These are phyloP conservation scores for Oryza australiensis DNA, from an alignment of 176 grass and related monocot species.

Conservation along the genomic window DNA sequence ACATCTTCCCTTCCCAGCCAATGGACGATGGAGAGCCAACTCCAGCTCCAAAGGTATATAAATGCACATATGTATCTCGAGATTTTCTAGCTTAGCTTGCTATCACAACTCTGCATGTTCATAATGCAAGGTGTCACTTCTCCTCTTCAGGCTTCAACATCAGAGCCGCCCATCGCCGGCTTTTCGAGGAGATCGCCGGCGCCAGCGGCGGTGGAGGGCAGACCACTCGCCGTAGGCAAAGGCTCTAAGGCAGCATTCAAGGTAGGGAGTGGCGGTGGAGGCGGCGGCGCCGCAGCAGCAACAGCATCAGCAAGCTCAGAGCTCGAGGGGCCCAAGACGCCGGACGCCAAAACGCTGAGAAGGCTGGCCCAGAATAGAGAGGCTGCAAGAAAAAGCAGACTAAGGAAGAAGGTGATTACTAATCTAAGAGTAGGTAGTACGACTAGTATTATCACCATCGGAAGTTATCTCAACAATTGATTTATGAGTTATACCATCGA, in stretches of 20 bases:
- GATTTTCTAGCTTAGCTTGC: no score
- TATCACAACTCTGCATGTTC: background rate
- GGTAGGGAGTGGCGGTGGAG: slow-evolving; percentile 27
- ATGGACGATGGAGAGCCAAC: slow-evolving; percentile 54
- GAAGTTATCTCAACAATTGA: no score
- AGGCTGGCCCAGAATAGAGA: slow-evolving; percentile 72
- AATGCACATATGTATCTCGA: background rate
- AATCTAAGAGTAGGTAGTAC: no score
- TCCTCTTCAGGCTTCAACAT: slow-evolving; percentile 17
- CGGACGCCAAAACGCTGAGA: slow-evolving; percentile 56
- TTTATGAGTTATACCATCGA: no score
- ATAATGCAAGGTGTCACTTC: background rate
- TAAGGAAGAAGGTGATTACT: slow-evolving; percentile 66
- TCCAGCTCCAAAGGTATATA: slow-evolving; percentile 24
- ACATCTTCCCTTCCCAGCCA: slow-evolving; percentile 68
- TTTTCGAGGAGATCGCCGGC: slow-evolving; percentile 31
- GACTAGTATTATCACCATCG: no score
- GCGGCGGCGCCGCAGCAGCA: background rate
- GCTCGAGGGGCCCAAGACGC: slow-evolving; percentile 47
- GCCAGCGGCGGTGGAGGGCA: background rate
- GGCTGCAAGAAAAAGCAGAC: slow-evolving; percentile 64
- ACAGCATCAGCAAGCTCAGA: slow-evolving; percentile 34
- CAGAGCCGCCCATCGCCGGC: background rate
- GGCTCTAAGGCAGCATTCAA: slow-evolving; percentile 38
- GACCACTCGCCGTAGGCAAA: slow-evolving; percentile 2